Evolutionary conservation across 176 grass and related monocot species (phyloP).

Genomic region (Cocos nucifera): DNA sequence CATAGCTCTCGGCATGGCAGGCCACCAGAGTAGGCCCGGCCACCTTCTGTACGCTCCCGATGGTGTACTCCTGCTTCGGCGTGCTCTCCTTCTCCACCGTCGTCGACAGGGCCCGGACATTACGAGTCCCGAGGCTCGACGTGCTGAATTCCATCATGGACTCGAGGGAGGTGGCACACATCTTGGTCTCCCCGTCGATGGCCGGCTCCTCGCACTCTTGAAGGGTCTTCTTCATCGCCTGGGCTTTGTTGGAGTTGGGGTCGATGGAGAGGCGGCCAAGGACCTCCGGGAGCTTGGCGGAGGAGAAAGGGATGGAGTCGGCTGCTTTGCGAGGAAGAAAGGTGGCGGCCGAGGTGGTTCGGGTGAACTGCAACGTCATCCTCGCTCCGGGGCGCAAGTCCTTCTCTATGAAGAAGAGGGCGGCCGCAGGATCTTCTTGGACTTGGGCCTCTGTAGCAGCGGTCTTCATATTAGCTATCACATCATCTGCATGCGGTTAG

Average conservation of each 20-base stretch:
- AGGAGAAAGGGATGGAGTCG: slow-evolving; percentile 25
- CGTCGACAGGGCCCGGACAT: slow-evolving; percentile 3
- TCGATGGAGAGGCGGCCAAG: not conserved
- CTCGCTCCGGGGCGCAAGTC: slow-evolving; percentile 6
- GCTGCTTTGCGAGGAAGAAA: slow-evolving; percentile 14
- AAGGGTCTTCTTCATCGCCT: slow-evolving; percentile 6
- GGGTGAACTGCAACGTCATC: slow-evolving; percentile 11
- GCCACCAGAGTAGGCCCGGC: not conserved
- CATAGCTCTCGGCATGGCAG: slow-evolving; percentile 22
- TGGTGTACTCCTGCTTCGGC: slow-evolving; percentile 15
- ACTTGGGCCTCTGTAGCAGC: not conserved
- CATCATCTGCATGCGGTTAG: no score
- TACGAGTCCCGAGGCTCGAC: not conserved
- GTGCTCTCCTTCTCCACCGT: not conserved
- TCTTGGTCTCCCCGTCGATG: not conserved
- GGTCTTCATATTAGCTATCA: no score
- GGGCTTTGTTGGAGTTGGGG: not conserved
- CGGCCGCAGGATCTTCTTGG: not conserved
- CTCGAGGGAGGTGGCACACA: slow-evolving; percentile 28
- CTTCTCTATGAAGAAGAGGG: slow-evolving; percentile 12
- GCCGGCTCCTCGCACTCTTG: slow-evolving; percentile 11
- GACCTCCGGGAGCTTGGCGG: not conserved
- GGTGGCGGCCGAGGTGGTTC: slow-evolving; percentile 10
- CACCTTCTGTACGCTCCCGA: not conserved
- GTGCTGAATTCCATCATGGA: slow-evolving; percentile 11